These are phyloP conservation scores for Babesia bovis DNA, from an alignment of 169 alveolate genomes.

Conservation along the genomic window DNA sequence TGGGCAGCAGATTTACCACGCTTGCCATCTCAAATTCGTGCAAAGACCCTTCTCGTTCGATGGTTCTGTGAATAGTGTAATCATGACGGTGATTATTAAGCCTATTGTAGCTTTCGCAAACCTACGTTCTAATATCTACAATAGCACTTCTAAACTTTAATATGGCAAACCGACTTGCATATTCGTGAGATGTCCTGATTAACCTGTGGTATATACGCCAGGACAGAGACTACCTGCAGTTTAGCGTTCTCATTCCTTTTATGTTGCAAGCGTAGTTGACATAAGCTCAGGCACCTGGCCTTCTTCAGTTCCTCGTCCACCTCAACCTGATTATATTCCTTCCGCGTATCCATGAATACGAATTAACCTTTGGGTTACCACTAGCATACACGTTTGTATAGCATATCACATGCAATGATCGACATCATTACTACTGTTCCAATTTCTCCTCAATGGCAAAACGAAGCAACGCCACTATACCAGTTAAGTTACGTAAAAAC, in stretches of 20 bases:
- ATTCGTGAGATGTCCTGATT: conserved; percentile 78
- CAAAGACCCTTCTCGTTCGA: conserved; percentile 83
- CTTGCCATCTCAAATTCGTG: conserved; percentile 87
- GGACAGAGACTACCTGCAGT: conserved; percentile 51
- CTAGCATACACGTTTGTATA: too few relatives aligned
- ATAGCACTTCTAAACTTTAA: conserved; percentile 78
- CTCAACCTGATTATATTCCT: conserved; percentile 40
- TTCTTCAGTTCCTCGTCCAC: conserved; percentile 70
- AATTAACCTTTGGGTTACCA: too few relatives aligned
- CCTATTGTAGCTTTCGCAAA: too few relatives aligned
- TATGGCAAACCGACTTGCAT: conserved; percentile 79
- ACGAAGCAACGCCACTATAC: conserved; percentile 70
- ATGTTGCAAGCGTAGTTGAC: conserved; percentile 74
- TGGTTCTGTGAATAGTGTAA: conserved; percentile 78
- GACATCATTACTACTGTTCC: neutral
- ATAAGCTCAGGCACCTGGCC: conserved; percentile 74
- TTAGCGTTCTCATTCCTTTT: conserved; percentile 76
- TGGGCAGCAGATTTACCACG: conserved; percentile 84
- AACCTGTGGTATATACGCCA: conserved; percentile 37
- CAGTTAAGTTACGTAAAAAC: conserved; percentile 67
- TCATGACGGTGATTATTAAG: too few relatives aligned
- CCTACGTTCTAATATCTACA: conserved; percentile 81
- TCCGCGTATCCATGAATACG: conserved; percentile 45
- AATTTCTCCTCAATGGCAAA: conserved; percentile 22
- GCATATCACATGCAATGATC: too few relatives aligned